phyloP scores from a whole-genome alignment of 2,329 filamentous ascomycete species.

The Sporothrix euskadiensis region DNA sequence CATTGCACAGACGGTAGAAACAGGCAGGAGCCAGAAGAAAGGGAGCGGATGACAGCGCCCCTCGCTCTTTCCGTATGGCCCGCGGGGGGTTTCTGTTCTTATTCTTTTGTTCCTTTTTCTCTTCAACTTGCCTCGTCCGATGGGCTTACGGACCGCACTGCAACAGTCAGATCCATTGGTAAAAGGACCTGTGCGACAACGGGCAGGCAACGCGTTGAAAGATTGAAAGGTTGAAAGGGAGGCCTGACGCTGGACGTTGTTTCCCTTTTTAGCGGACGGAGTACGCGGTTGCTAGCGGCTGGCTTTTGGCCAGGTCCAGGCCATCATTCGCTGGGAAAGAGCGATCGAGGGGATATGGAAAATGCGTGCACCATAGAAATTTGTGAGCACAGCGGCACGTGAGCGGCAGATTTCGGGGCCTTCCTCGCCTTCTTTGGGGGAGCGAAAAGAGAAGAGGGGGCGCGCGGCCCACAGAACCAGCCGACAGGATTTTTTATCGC shows the following conservation, averaged over 20 bases:
- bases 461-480: conserved; percentile 16
- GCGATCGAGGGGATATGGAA: background rate
- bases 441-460: background rate
- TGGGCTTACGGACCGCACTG: background rate
- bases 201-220: background rate
- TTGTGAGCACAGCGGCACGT: conserved; percentile 21
- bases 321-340: conserved; percentile 1
- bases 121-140: conserved; percentile 2
- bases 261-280: background rate
- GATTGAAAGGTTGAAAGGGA: background rate
- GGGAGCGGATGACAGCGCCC: background rate
- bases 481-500: conserved; percentile 23
- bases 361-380: conserved; percentile 10
- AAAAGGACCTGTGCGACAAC: background rate
- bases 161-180: conserved; percentile 6
- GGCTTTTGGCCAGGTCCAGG: background rate
- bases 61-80: background rate
- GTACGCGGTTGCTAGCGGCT: conserved; percentile 11
- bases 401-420: conserved; percentile 7
- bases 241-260: background rate
- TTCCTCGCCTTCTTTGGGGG: background rate
- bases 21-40: background rate
- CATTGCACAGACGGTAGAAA: background rate
- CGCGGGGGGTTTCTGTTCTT: background rate
- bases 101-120: background rate